Conservation (phyloP, 2,329 filamentous ascomycete species). For the Septoria petroselini region DNA sequence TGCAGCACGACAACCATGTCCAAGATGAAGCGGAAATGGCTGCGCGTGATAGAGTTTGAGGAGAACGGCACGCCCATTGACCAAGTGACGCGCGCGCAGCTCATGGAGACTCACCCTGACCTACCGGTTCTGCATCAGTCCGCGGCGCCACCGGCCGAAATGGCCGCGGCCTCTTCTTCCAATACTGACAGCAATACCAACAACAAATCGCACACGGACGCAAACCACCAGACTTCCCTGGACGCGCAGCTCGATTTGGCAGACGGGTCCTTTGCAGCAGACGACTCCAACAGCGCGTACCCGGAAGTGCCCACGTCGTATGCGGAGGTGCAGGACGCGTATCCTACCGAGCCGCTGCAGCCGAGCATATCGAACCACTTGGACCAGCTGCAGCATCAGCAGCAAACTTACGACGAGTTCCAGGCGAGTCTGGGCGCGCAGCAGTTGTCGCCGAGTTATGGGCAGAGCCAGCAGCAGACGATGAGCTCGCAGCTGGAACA, state of each 20-base stretch:
- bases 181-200: too few species aligned
- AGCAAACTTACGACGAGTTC: conserved; percentile 12
- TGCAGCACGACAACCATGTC: conserved; percentile 39
- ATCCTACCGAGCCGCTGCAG: conserved; percentile 7
- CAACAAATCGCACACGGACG: not conserved
- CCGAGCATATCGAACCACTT: conserved; percentile 7
- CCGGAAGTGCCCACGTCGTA: conserved; percentile 10
- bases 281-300: conserved; percentile 10
- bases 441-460: conserved; percentile 3
- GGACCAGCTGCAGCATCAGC: conserved; percentile 9
- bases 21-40: conserved; percentile 38
- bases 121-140: conserved; percentile 25
- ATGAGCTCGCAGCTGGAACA: conserved; percentile 8
- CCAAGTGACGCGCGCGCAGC: conserved; percentile 23
- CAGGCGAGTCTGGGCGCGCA: conserved; percentile 9
- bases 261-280: conserved; percentile 8
- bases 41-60: conserved; percentile 35
- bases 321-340: conserved; percentile 7
- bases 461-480: conserved; percentile 3
- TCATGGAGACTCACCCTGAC: conserved; percentile 33
- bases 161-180: conserved; percentile 1
- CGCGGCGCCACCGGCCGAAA: conserved; percentile 4
- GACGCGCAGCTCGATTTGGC: conserved; percentile 11
- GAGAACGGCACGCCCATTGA: conserved; percentile 34
- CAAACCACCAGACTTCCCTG: not conserved